A percentile compares a stretch with the other conserved stretches of the same genome.
phyloP scores from a whole-genome alignment of 2,329 filamentous ascomycete species.

The Cladosporium sp. region DNA sequence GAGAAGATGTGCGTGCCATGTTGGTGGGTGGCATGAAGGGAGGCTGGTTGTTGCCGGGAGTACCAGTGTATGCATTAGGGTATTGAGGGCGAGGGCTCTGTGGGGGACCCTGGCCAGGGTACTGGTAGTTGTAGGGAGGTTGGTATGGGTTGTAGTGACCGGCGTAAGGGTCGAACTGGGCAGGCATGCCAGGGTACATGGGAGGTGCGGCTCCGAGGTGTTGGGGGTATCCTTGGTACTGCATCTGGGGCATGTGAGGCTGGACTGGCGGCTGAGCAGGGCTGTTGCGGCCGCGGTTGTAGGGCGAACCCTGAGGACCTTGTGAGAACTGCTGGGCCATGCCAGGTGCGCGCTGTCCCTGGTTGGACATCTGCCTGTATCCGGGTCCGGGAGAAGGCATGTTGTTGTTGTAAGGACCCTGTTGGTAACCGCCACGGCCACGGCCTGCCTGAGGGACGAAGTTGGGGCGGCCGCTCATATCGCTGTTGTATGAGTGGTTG shows the following conservation, averaged over 20 bases:
- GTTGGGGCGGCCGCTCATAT: slow-evolving; percentile 53
- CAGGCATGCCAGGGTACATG: slow-evolving; percentile 9
- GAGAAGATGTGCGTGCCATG: slow-evolving; percentile 83
- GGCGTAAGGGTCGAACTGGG: slow-evolving; percentile 48
- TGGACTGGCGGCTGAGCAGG: slow-evolving; percentile 62
- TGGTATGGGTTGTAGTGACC: slow-evolving; percentile 48
- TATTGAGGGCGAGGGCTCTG: slow-evolving; percentile 48
- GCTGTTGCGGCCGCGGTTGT: slow-evolving; percentile 56
- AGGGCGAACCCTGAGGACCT: slow-evolving; percentile 43
- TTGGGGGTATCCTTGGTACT: slow-evolving; percentile 61
- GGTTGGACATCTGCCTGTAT: slow-evolving; percentile 55
- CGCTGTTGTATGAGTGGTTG: slow-evolving; percentile 76
- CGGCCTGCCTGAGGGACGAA: slow-evolving; percentile 45
- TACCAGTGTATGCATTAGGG: slow-evolving; percentile 53
- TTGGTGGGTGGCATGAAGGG: slow-evolving; percentile 60
- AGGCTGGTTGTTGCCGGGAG: slow-evolving; percentile 47
- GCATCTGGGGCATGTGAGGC: slow-evolving; percentile 70
- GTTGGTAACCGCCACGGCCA: slow-evolving; percentile 56
- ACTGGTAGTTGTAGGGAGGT: slow-evolving; percentile 52
- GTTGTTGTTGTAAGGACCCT: slow-evolving; percentile 53
- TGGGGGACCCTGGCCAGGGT: slow-evolving; percentile 48
- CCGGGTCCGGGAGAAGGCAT: slow-evolving; percentile 56
- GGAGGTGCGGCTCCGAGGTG: slow-evolving; percentile 38
- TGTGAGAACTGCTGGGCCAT: slow-evolving; percentile 51
- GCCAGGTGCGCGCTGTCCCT: slow-evolving; percentile 50